These are phyloP conservation scores for Colletotrichum liriopes DNA, from an alignment of 2,329 filamentous ascomycete species.

Conservation along the genomic window DNA sequence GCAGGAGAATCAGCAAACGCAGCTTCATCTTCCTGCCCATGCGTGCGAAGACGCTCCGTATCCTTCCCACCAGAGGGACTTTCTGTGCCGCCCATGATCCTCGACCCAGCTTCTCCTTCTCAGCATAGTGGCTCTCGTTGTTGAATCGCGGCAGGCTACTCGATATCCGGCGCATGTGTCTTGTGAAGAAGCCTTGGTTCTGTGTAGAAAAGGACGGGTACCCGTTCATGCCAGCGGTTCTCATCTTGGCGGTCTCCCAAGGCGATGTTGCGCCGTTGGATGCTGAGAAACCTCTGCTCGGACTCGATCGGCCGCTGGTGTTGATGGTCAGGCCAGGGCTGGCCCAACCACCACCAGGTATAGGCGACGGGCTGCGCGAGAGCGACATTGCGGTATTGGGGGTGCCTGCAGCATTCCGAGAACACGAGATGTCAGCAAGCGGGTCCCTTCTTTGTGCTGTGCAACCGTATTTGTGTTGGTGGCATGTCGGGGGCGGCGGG, in stretches of 20 bases:
- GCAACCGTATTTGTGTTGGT: constrained; percentile 31
- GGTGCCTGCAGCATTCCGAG: constrained; percentile 60
- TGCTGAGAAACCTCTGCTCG: constrained; percentile 66
- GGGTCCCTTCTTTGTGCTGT: constrained; percentile 30
- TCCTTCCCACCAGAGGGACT: constrained; percentile 62
- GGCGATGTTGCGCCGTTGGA: constrained; percentile 74
- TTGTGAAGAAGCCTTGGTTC: constrained; percentile 89
- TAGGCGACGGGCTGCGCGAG: constrained; percentile 89
- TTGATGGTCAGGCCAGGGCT: constrained; percentile 84
- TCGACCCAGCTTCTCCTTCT: constrained; percentile 83
- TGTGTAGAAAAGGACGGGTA: constrained; percentile 86
- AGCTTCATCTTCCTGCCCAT: constrained; percentile 78
- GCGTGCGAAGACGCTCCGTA: constrained; percentile 63
- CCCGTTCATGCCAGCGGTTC: constrained; percentile 79
- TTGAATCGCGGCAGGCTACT: constrained; percentile 84
- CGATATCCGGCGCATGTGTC: constrained; percentile 86
- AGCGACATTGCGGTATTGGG: constrained; percentile 80
- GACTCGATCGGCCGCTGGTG: constrained; percentile 78
- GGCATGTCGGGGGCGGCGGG: constrained; percentile 32
- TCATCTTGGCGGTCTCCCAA: constrained; percentile 88
- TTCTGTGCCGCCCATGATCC: constrained; percentile 68
- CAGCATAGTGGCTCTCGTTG: constrained; percentile 70
- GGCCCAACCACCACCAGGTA: constrained; percentile 88
- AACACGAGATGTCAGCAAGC: constrained; percentile 44
- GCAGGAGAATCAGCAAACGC: constrained; percentile 71